phyloP scores from a whole-genome alignment of 371 early-diverging fungal genomes.

The Nematocida homosporus region DNA sequence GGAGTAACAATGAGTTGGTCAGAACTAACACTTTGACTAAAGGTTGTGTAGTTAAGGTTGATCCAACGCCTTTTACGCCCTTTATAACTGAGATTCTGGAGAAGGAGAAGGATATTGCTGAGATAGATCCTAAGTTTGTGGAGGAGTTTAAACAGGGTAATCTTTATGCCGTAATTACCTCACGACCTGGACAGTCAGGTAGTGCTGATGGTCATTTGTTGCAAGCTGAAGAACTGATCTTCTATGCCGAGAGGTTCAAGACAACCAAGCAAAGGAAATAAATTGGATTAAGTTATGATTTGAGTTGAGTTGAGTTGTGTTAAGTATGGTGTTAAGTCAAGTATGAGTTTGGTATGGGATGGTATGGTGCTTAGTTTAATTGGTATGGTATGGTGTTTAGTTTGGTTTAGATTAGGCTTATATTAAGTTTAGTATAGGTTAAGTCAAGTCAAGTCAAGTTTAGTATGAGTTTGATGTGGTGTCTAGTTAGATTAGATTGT shows the following conservation, averaged over 20 bases:
- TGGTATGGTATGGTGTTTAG: no score
- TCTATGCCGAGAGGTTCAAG: constrained; percentile 84
- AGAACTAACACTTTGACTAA: constrained; percentile 99
- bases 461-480: no score
- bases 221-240: constrained; percentile 93
- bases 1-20: constrained; percentile 98
- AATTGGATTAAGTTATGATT: constrained; percentile 24
- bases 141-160: constrained; percentile 91
- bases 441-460: no score
- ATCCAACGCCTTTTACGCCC: constrained; percentile 94
- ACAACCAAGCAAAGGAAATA: constrained; percentile 66
- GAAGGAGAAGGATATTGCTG: constrained; percentile 78
- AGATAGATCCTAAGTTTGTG: constrained; percentile 80
- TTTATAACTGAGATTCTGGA: constrained; percentile 93
- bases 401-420: no score
- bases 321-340: no score
- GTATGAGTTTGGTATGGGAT: no score
- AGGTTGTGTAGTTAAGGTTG: constrained; percentile 91
- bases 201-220: constrained; percentile 95
- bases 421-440: no score
- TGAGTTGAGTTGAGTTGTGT: no score
- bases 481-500: no score
- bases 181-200: constrained; percentile 97
- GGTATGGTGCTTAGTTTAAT: no score
- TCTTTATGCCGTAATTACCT: constrained; percentile 79